Conservation (phyloP, 2,329 filamentous ascomycete genomes). For the Penicillium italicum region DNA sequence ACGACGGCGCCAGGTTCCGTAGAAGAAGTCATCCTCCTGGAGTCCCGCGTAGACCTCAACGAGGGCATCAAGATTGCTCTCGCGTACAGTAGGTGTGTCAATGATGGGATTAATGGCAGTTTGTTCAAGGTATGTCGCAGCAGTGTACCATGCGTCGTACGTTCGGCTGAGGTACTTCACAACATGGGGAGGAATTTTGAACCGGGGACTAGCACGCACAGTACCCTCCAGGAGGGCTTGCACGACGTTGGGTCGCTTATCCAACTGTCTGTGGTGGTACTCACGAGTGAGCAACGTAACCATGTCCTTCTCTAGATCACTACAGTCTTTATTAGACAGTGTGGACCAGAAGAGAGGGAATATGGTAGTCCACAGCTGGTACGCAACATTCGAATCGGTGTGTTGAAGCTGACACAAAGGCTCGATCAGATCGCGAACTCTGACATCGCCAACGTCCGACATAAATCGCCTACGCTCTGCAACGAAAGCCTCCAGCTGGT, state of each 20-base stretch:
- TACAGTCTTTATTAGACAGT: conserved; percentile 78
- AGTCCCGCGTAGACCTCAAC: conserved; percentile 86
- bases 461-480: conserved; percentile 77
- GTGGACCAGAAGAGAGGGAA: conserved; percentile 95
- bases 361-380: conserved; percentile 83
- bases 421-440: conserved; percentile 82
- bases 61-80: conserved; percentile 95
- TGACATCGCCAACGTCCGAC: conserved; percentile 76
- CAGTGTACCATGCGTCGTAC: conserved; percentile 97
- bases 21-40: conserved; percentile 95
- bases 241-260: conserved; percentile 92
- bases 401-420: conserved; percentile 91
- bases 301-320: conserved; percentile 85
- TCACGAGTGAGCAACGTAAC: conserved; percentile 91
- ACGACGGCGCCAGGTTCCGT: conserved; percentile 90
- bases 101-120: conserved; percentile 77
- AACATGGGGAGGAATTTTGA: conserved; percentile 91
- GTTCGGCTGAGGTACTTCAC: conserved; percentile 93
- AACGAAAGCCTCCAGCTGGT: conserved; percentile 76
- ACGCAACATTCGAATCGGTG: conserved; percentile 73
- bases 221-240: conserved; percentile 87
- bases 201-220: conserved; percentile 76
- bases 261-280: conserved; percentile 89
- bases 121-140: conserved; percentile 83
- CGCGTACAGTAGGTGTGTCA: conserved; percentile 77